Base-by-base conservation (phyloP, 2,329 filamentous ascomycete genomes). In the Aphanoascus verrucosus region DNA sequence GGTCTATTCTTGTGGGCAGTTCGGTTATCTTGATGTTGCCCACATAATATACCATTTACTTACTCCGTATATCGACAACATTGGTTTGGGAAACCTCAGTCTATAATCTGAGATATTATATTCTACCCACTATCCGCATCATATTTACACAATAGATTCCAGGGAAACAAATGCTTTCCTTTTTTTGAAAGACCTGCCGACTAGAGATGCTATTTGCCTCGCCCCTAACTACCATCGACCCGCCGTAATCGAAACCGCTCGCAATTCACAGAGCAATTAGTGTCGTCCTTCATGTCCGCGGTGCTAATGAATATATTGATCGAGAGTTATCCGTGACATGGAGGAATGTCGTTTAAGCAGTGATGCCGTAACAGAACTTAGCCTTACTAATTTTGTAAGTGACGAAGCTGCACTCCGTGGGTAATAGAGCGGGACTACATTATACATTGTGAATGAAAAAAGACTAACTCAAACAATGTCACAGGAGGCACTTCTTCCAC, bases 211-310 rank as follows among this genome's bases (percentile, higher is more conserved):
- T 54, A 41, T 55, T 55, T 28, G 56, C 64, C 20, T 63, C 54
- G 23, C 19, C 42, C n/a, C 47, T 52, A 62, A 60, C 61, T 35
- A 66, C 65, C 19, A 61, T 59, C 58, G 63, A 64, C 59, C 64
- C 61, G 42, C 48, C 61, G 56, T 60, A 60, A 40, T 54, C 53
- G 35, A 55, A 56, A 42, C 51, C 61, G 35, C 57, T 58, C 42
- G 56, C 55, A 47, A 54, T 61, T 32, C 59, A 61, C 46, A 37
- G 48, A n/a, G 55, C 57, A 19, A 56, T 57, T 55, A 49, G 55
- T 42, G 53, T 43, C 51, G 58, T 62, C 42, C 58, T 62, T 53
- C 44, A 58, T 52, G 45, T 65, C 45, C 59, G 59, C 44, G 57
- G 55, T 19, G 61, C 61, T 15, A 63, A 58, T 14, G 35, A 45